Evolutionary conservation across 306 rosid genomes (phyloP).

Genomic region (Quercus berberidifolia): DNA sequence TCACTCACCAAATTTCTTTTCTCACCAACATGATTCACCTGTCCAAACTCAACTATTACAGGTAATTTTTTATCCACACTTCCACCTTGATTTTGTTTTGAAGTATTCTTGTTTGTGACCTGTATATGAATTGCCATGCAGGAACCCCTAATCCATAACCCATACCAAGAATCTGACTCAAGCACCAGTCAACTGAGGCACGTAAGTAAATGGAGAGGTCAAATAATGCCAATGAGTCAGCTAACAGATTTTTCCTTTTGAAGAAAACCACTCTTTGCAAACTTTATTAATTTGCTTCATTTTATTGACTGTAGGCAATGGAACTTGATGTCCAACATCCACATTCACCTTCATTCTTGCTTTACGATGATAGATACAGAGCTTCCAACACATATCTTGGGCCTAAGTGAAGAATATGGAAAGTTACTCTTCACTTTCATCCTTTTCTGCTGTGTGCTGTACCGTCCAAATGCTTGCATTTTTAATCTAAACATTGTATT

Average conservation of each 20-base stretch:
- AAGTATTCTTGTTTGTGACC: slow-evolving; percentile 17
- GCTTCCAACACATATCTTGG: slow-evolving; percentile 28
- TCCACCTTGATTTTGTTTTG: not conserved
- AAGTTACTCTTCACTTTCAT: slow-evolving; percentile 7
- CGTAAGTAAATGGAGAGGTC: slow-evolving; percentile 25
- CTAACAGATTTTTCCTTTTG: not conserved
- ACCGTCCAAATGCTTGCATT: slow-evolving; percentile 13
- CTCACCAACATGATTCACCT: slow-evolving; percentile 51
- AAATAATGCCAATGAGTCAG: not conserved
- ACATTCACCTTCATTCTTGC: slow-evolving; percentile 48
- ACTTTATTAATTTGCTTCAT: slow-evolving; percentile 18
- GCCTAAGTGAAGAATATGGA: slow-evolving; percentile 20
- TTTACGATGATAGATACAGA: slow-evolving; percentile 43
- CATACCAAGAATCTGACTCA: slow-evolving; percentile 43
- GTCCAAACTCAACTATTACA: slow-evolving; percentile 47
- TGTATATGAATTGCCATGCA: slow-evolving; percentile 16
- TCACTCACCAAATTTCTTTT: slow-evolving; percentile 39
- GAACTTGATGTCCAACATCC: slow-evolving; percentile 48
- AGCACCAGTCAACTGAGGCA: slow-evolving; percentile 43
- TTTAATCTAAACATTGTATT: not conserved
- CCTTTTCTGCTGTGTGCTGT: slow-evolving; percentile 17
- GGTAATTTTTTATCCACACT: slow-evolving; percentile 30
- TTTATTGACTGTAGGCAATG: slow-evolving; percentile 44
- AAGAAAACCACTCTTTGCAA: not conserved
- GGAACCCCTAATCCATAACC: slow-evolving; percentile 43